Percentiles rank a stretch among this genome's conserved stretches.
These are phyloP conservation scores for Penicillium sp. DNA, from an alignment of 2,329 filamentous ascomycete genomes.

Conservation along the genomic window DNA sequence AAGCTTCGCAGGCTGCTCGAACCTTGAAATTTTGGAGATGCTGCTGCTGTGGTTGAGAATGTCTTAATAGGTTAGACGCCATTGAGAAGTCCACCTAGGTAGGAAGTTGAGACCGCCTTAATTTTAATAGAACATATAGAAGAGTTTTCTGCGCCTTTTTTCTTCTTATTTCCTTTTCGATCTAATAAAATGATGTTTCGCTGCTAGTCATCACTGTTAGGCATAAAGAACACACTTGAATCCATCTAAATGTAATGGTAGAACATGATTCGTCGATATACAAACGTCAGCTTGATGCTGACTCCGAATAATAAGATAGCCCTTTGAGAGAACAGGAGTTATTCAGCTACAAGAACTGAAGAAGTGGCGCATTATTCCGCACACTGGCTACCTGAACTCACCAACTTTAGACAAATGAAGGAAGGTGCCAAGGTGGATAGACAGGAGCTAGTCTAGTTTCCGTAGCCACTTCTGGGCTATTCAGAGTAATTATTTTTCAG, in stretches of 20 bases:
- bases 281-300: neutral
- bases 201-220: neutral
- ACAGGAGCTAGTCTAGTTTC: no score
- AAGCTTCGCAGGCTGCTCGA: neutral
- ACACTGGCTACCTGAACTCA: neutral
- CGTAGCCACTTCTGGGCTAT: no score
- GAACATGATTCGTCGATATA: neutral
- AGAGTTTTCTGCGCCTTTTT: neutral
- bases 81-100: neutral
- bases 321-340: neutral
- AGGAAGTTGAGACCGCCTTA: neutral
- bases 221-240: neutral
- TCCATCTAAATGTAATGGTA: no score
- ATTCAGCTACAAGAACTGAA: neutral
- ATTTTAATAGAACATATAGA: neutral
- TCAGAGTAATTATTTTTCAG: neutral
- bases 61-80: neutral
- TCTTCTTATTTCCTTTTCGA: neutral
- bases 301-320: neutral
- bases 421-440: no score
- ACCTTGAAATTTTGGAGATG: neutral
- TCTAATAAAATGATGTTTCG: neutral
- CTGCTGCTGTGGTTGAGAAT: neutral
- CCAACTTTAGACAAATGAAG: no score
- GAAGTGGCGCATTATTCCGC: neutral